Evolutionary conservation across 768 basidiomycete species (phyloP).

Genomic region (Russula earlei): DNA sequence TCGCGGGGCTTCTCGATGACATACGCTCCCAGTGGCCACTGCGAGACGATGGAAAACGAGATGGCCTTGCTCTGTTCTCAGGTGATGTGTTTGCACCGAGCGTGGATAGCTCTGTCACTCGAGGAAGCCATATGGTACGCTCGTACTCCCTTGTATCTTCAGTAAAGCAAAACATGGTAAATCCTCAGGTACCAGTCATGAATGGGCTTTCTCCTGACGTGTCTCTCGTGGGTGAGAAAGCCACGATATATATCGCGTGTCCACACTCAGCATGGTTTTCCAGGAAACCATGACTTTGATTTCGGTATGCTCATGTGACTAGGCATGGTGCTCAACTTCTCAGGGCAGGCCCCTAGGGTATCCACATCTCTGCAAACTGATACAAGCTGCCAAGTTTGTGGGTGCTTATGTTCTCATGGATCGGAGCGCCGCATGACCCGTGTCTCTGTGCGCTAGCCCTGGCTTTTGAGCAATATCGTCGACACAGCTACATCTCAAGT

Average conservation of each 20-base stretch:
- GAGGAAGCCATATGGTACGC: constrained; percentile 84
- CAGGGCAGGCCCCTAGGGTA: constrained; percentile 36
- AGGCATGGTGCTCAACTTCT: not conserved
- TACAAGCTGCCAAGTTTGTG: constrained; percentile 68
- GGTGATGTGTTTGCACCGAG: constrained; percentile 87
- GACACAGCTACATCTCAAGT: constrained; percentile 53
- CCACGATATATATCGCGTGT: not conserved
- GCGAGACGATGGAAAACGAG: constrained; percentile 39
- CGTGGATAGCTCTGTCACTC: constrained; percentile 76
- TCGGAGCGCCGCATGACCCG: not conserved
- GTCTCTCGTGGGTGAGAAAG: constrained; percentile 59
- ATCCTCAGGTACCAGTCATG: constrained; percentile 67
- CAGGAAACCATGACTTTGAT: constrained; percentile 92
- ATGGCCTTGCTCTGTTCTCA: constrained; percentile 78
- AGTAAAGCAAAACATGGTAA: not conserved
- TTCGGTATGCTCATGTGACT: constrained; percentile 41
- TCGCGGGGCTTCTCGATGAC: constrained; percentile 59
- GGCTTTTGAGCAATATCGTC: constrained; percentile 84
- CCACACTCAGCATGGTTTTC: not conserved
- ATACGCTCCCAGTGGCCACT: constrained; percentile 50
- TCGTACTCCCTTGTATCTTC: not conserved
- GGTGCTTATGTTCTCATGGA: constrained; percentile 22
- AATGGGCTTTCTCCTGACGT: constrained; percentile 75
- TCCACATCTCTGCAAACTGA: constrained; percentile 54
- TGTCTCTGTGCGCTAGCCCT: constrained; percentile 44